These are phyloP conservation scores for Malus fusca DNA, from an alignment of 306 rosid genomes.

Conservation along the genomic window DNA sequence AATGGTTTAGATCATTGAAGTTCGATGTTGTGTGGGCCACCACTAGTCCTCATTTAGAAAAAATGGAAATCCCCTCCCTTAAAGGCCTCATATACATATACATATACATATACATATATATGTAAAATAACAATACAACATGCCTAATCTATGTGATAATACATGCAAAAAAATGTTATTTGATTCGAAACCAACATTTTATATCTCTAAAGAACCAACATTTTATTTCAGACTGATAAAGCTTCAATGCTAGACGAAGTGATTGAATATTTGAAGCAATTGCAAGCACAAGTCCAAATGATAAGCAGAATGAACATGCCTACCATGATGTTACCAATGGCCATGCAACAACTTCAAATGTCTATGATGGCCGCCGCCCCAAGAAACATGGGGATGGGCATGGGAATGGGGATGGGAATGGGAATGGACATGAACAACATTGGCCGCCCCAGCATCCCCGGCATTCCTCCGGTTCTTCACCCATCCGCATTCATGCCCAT, in stretches of 20 bases:
- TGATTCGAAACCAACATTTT: too few relatives aligned
- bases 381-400: slow-evolving; percentile 52
- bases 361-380: slow-evolving; percentile 51
- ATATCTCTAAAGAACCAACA: not conserved
- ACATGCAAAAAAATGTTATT: too few relatives aligned
- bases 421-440: slow-evolving; percentile 54
- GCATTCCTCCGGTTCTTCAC: slow-evolving; percentile 54
- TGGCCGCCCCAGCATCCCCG: slow-evolving; percentile 39
- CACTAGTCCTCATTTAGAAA: too few relatives aligned
- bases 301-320: slow-evolving; percentile 66
- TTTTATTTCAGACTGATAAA: slow-evolving; percentile 56
- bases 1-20: too few relatives aligned
- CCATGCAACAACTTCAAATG: slow-evolving; percentile 84
- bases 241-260: slow-evolving; percentile 98
- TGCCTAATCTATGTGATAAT: too few relatives aligned
- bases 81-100: too few relatives aligned
- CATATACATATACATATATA: too few relatives aligned
- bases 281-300: slow-evolving; percentile 88
- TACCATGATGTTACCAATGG: slow-evolving; percentile 62
- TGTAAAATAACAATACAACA: too few relatives aligned
- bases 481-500: slow-evolving; percentile 62
- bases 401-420: slow-evolving; percentile 56
- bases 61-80: too few relatives aligned
- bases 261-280: slow-evolving; percentile 74
- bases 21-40: too few relatives aligned